Conservation (phyloP, 1,284 basidiomycete species). For the Dichomitus squalens region DNA sequence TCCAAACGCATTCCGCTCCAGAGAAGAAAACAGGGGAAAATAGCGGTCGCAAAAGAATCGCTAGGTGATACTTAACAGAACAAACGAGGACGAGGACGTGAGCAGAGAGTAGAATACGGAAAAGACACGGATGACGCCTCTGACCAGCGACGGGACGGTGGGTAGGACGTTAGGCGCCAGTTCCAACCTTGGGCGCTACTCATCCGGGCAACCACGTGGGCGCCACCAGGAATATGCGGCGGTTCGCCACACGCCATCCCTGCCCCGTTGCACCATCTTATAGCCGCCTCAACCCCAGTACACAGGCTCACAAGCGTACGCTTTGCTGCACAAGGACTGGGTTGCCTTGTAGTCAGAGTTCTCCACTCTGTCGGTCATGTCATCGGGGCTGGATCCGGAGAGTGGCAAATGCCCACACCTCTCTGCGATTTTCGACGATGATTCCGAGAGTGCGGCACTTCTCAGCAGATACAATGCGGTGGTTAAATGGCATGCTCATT, state of each 20-base stretch:
- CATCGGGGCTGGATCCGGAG: constrained; percentile 9
- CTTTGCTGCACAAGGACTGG: background rate
- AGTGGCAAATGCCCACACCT: constrained; percentile 30
- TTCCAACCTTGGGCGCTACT: background rate
- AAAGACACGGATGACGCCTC: background rate
- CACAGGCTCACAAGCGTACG: background rate
- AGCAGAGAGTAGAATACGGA: background rate
- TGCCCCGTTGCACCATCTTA: background rate
- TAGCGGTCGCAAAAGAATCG: background rate
- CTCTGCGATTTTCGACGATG: constrained; percentile 29
- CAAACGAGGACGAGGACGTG: background rate
- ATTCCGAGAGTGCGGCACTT: constrained; percentile 27
- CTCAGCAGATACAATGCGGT: constrained; percentile 41
- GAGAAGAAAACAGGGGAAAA: background rate
- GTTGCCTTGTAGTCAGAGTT: background rate
- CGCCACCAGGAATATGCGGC: constrained; percentile 5
- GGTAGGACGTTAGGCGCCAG: background rate
- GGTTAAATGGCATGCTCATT: constrained; percentile 42
- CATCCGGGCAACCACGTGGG: constrained; percentile 6
- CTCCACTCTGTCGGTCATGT: constrained; percentile 12
- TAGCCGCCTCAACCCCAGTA: background rate
- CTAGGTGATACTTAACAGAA: background rate
- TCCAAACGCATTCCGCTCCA: background rate
- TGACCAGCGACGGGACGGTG: background rate
- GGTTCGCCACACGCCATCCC: background rate